Conservation (phyloP, 1,284 basidiomycete species). For the Irpex sp. region DNA sequence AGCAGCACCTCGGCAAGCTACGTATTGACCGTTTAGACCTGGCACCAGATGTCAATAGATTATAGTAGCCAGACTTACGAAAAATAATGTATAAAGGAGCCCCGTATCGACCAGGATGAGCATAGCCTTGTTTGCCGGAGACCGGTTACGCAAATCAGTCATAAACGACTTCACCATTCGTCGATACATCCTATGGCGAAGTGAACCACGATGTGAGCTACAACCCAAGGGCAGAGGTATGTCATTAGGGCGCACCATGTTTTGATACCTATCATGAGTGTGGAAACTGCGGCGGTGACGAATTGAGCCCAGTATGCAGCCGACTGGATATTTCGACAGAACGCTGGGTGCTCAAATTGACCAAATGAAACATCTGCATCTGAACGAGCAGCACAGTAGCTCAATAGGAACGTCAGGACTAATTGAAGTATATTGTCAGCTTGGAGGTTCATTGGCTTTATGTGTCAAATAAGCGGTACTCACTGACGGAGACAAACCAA, state of each 20-base stretch:
- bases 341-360: constrained; percentile 10
- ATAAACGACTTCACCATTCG: constrained; percentile 6
- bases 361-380: constrained; percentile 11
- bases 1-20: constrained; percentile 13
- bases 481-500: constrained; percentile 13
- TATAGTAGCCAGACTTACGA: constrained; percentile 6
- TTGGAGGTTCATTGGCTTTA: neutral
- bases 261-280: constrained; percentile 14
- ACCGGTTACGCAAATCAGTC: constrained; percentile 4
- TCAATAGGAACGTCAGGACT: constrained; percentile 12
- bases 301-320: constrained; percentile 14
- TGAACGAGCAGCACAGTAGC: constrained; percentile 11
- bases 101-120: constrained; percentile 16
- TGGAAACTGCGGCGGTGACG: constrained; percentile 14
- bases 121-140: constrained; percentile 14
- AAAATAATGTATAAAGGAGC: constrained; percentile 12
- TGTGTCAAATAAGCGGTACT: neutral
- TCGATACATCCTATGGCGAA: constrained; percentile 11
- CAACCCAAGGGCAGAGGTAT: neutral
- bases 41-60: neutral
- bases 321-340: constrained; percentile 16
- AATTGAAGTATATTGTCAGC: neutral
- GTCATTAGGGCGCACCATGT: constrained; percentile 10
- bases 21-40: too few relatives aligned
- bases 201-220: neutral